A percentile compares a stretch with the other conserved stretches of the same genome.
These are phyloP conservation scores for Ballota nigra DNA, from an alignment of 257 asterid genomes.

Conservation along the genomic window DNA sequence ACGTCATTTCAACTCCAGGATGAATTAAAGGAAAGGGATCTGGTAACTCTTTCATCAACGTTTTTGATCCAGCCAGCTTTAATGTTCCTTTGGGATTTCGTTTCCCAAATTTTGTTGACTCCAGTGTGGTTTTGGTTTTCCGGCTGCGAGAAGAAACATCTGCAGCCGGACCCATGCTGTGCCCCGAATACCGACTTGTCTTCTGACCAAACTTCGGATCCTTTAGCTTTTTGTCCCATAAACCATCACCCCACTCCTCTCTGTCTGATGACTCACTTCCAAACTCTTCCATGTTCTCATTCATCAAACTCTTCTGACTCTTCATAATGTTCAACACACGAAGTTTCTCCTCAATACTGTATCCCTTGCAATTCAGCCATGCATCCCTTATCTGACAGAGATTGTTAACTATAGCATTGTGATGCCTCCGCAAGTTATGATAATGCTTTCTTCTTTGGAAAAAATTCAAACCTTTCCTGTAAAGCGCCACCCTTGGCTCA, in stretches of 20 bases:
- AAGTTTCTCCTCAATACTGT: slow-evolving; percentile 95
- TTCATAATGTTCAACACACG: slow-evolving; percentile 84
- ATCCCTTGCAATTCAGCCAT: slow-evolving; percentile 81
- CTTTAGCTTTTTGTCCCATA: slow-evolving; percentile 71
- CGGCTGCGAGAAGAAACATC: slow-evolving; percentile 50
- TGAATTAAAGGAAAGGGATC: slow-evolving; percentile 45
- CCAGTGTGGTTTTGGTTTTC: slow-evolving; percentile 36
- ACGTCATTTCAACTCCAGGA: slow-evolving; percentile 44
- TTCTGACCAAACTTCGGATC: slow-evolving; percentile 60
- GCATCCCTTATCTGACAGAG: slow-evolving; percentile 94
- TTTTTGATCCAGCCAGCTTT: slow-evolving; percentile 57
- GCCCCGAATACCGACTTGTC: slow-evolving; percentile 44
- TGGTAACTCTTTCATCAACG: slow-evolving; percentile 43
- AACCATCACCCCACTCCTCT: slow-evolving; percentile 71
- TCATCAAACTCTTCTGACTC: slow-evolving; percentile 90
- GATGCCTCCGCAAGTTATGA: slow-evolving; percentile 76
- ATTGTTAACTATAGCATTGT: slow-evolving; percentile 68
- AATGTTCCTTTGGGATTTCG: slow-evolving; percentile 61
- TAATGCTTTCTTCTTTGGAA: slow-evolving; percentile 78
- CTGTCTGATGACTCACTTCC: slow-evolving; percentile 77
- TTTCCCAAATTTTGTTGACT: slow-evolving; percentile 54
- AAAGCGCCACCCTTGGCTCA: slow-evolving; percentile 97
- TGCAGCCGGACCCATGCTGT: slow-evolving; percentile 37
- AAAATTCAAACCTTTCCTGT: slow-evolving; percentile 84
- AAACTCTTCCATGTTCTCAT: slow-evolving; percentile 87